Evolutionary conservation across 2,329 filamentous ascomycete genomes (phyloP).

Genomic region (Apiospora pterosperma): DNA sequence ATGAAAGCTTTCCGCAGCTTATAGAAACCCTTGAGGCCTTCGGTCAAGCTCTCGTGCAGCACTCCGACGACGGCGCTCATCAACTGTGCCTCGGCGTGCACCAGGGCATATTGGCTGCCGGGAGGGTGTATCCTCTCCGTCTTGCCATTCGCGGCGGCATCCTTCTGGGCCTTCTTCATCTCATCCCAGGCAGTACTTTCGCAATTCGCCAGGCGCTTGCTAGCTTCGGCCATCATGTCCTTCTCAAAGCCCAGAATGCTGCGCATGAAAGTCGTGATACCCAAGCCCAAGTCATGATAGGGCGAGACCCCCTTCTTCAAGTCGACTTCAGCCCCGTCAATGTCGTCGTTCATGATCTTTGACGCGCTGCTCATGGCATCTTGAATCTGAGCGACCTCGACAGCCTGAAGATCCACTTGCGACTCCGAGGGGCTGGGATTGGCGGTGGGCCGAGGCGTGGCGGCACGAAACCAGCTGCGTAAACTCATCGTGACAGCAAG

Average conservation of each 20-base stretch:
- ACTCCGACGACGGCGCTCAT: constrained; percentile 88
- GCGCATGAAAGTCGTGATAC: constrained; percentile 79
- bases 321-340: constrained; percentile 74
- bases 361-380: constrained; percentile 62
- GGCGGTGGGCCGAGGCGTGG: constrained; percentile 31
- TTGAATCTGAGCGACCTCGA: constrained; percentile 53
- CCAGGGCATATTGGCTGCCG: constrained; percentile 83
- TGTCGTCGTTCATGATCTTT: constrained; percentile 84
- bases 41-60: constrained; percentile 87
- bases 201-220: constrained; percentile 66
- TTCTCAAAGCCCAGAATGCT: constrained; percentile 91
- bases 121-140: constrained; percentile 64
- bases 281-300: constrained; percentile 83
- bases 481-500: constrained; percentile 42
- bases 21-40: constrained; percentile 88
- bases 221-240: constrained; percentile 82
- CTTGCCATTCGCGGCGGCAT: constrained; percentile 31
- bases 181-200: constrained; percentile 76
- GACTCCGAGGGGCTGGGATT: constrained; percentile 28
- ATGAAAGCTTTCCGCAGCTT: constrained; percentile 87
- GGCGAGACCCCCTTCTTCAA: constrained; percentile 71
- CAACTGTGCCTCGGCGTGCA: constrained; percentile 80
- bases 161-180: constrained; percentile 70
- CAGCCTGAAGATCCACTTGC: constrained; percentile 29
- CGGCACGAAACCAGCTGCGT: constrained; percentile 48